Evolutionary conservation across 768 basidiomycete genomes (phyloP).

Genomic region (Tephrocybe rancida): DNA sequence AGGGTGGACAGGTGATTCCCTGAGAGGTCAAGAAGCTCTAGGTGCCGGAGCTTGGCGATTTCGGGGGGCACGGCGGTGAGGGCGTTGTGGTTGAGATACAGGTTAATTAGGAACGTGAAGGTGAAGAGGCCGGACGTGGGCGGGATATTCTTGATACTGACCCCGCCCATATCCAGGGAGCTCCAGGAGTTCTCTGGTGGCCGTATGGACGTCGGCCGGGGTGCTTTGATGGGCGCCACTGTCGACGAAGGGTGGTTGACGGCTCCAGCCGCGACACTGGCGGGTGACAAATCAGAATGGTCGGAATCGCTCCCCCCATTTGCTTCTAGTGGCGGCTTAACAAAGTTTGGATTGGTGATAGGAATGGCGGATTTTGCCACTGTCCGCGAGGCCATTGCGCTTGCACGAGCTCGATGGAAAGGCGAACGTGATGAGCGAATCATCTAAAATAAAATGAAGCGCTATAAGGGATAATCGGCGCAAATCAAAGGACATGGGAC

Average conservation of each 20-base stretch:
- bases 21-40: constrained; percentile 90
- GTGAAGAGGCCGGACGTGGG: constrained; percentile 72
- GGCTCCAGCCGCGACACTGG: constrained; percentile 24
- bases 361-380: constrained; percentile 86
- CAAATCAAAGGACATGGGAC: constrained; percentile 31
- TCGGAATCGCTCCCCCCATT: constrained; percentile 32
- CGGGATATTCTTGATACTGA: constrained; percentile 90
- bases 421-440: constrained; percentile 84
- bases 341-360: constrained; percentile 86
- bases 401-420: constrained; percentile 94
- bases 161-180: constrained; percentile 95
- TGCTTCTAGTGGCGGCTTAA: constrained; percentile 48
- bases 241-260: constrained; percentile 75
- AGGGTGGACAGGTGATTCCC: constrained; percentile 80
- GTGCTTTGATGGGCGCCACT: constrained; percentile 70
- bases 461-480: constrained; percentile 13
- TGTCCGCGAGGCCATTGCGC: constrained; percentile 89
- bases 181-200: constrained; percentile 83
- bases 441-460: constrained; percentile 49
- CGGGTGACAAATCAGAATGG: constrained; percentile 33
- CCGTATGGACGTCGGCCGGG: constrained; percentile 62
- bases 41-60: constrained; percentile 81
- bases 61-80: constrained; percentile 78
- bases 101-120: constrained; percentile 91
- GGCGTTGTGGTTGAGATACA: constrained; percentile 96